Evolutionary conservation across 2,329 filamentous ascomycete genomes (phyloP), one percentile per base, ranked within the genome.

Genomic region (Sclerotinia nivalis): DNA sequence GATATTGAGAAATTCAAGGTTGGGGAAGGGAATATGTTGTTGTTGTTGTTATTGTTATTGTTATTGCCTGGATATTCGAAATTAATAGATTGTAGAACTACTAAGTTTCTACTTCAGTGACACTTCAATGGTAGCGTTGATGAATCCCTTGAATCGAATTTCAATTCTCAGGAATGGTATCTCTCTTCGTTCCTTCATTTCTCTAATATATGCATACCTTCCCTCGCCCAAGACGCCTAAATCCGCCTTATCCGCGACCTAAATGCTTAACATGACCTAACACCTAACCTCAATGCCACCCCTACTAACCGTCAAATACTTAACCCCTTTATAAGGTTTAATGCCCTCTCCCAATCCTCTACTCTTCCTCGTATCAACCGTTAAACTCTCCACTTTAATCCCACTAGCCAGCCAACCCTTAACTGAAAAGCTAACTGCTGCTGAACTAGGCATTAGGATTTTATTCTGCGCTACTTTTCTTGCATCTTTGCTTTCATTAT

Each of bases 241-340:
- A 58, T 58, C 55, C 55, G 54, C 52, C 66, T 45, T 20, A 60
- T 54, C 18, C 64, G 18, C 50, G 25, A 45, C 52, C 43, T 31
- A 65, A 50, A 66, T 59, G 45, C 62, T 49, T 65, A 20, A 8
- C 52, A 70, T 61, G 54, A 12, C 54, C 73, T 62, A 80, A 77
- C 88, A 90, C 75, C 88, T 82, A 74, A 89, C 84, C 79, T 91
- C 88, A 55, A 90, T 83, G 31, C 88, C 88, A 20, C 86, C 85
- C 72, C 87, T 88, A 76, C 88, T 90, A 62, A 90, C 83, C 22
- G 94, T 97, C 75, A 99, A 80, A 80, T 99, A 99, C 82, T 99
- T 99, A 74, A 99, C 96, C 1, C 96, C 96, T 82, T 98, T 99
- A 81, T 97, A 98, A 34, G 96, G 96, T 81, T 93, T 96, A 52